A percentile compares a stretch with the other conserved stretches of the same genome.
Conservation (phyloP, 805 yeast species). For the Kurtzmaniella fragi region DNA sequence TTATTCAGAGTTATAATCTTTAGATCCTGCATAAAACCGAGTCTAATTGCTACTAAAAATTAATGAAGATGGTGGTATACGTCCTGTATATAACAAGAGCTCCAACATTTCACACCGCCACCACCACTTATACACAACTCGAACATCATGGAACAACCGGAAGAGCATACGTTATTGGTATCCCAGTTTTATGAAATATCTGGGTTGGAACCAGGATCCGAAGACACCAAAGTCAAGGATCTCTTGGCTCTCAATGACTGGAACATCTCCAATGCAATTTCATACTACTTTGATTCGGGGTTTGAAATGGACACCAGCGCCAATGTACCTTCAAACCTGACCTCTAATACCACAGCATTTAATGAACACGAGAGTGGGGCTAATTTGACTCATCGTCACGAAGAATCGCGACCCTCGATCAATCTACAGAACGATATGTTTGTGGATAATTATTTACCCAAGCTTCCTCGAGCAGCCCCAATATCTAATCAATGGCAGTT, state of each 20-base stretch:
- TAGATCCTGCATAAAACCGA: no score
- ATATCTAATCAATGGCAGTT: constrained; percentile 38
- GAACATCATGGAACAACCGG: neutral
- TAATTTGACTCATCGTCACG: constrained; percentile 1
- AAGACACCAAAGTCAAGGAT: constrained; percentile 37
- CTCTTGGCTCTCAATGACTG: constrained; percentile 50
- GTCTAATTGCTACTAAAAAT: no score
- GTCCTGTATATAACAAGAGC: no score
- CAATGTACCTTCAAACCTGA: neutral
- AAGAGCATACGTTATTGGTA: constrained; percentile 10
- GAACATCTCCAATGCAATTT: constrained; percentile 58
- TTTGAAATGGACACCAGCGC: constrained; percentile 13
- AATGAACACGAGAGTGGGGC: constrained; percentile 4
- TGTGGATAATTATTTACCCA: constrained; percentile 25
- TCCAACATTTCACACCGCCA: neutral
- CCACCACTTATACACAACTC: neutral
- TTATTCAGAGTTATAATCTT: no score
- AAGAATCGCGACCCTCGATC: constrained; percentile 4
- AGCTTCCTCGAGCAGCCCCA: constrained; percentile 35
- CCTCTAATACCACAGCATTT: constrained; percentile 1
- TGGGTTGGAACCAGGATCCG: constrained; percentile 41
- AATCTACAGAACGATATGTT: constrained; percentile 25
- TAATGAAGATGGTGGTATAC: no score
- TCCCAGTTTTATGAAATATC: constrained; percentile 49
- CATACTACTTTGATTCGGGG: constrained; percentile 55